A percentile compares a stretch with the other conserved stretches of the same genome.
Evolutionary conservation across 495 filamentous ascomycete genomes (phyloP).

Genomic region (Copromyces sp.): DNA sequence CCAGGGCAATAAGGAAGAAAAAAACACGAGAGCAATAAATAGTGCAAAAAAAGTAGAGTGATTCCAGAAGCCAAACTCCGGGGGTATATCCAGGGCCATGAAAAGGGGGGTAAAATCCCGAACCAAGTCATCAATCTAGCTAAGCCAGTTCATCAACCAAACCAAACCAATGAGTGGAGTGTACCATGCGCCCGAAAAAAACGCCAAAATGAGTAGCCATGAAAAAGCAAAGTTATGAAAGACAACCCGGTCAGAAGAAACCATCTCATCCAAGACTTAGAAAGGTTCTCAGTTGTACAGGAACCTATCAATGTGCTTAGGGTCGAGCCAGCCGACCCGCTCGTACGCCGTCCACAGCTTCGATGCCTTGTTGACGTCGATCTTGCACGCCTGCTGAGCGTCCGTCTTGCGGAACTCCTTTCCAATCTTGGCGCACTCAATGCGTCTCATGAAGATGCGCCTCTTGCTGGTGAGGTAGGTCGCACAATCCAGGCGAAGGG

Average conservation of each 20-base stretch:
- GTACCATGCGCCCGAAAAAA: constrained; percentile 2
- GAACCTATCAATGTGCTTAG: constrained; percentile 46
- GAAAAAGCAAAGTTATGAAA: neutral
- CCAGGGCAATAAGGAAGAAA: neutral
- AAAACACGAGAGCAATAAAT: neutral
- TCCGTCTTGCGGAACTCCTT: constrained; percentile 98
- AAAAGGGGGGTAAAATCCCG: neutral
- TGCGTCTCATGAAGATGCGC: constrained; percentile 73
- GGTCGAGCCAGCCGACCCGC: constrained; percentile 77
- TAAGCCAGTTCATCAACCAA: neutral
- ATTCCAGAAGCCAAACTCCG: neutral
- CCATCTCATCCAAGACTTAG: neutral
- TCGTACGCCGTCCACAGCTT: constrained; percentile 91
- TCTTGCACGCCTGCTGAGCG: constrained; percentile 92
- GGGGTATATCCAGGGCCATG: neutral
- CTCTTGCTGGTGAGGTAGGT: constrained; percentile 94
- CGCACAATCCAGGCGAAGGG: constrained; percentile 75
- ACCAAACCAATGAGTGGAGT: neutral
- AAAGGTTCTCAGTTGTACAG: constrained; percentile 18
- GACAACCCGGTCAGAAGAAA: constrained; percentile 5
- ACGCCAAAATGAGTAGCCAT: neutral
- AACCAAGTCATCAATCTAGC: neutral
- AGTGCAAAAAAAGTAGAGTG: neutral
- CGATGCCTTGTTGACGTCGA: constrained; percentile 97
- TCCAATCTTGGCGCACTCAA: constrained; percentile 54